Percentiles rank a stretch among this genome's conserved stretches.
These are phyloP conservation scores for Nemania bipapillata DNA, from an alignment of 2,329 filamentous ascomycete genomes.

Conservation along the genomic window DNA sequence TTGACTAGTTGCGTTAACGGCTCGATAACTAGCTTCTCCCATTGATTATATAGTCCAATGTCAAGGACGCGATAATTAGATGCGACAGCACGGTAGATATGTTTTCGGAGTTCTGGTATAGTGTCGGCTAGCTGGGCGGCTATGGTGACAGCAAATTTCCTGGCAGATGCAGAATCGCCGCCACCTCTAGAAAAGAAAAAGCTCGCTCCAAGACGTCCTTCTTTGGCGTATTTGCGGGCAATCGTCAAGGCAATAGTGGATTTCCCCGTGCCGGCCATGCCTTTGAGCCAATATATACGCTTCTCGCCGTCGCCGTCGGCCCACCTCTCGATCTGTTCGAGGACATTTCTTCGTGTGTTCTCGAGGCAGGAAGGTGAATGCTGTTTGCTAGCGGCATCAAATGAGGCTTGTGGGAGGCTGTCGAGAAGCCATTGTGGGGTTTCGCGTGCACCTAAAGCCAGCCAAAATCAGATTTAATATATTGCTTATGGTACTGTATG, in stretches of 20 bases:
- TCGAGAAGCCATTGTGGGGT: background rate
- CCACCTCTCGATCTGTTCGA: background rate
- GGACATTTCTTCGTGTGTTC: background rate
- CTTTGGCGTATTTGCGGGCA: background rate
- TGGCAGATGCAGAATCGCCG: background rate
- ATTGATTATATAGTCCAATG: background rate
- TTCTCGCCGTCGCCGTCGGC: background rate
- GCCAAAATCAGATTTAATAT: background rate
- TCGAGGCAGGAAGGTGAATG: background rate
- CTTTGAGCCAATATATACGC: background rate
- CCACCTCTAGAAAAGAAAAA: conserved; percentile 3
- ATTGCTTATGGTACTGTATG: too few species aligned
- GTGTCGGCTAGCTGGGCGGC: background rate
- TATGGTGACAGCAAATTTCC: background rate
- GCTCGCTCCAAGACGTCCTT: conserved; percentile 1
- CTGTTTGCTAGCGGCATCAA: background rate
- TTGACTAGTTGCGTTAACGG: background rate
- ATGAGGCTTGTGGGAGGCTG: background rate
- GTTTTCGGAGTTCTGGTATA: background rate
- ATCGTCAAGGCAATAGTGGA: background rate
- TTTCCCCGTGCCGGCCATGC: conserved; percentile 1
- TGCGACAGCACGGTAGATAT: background rate
- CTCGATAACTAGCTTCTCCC: background rate
- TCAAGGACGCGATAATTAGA: background rate
- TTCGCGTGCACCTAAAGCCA: background rate